A percentile compares a stretch with the other conserved stretches of the same genome.
Evolutionary conservation across 2,329 filamentous ascomycete genomes (phyloP).

Genomic region (Stagonosporopsis cucurbitacearum): DNA sequence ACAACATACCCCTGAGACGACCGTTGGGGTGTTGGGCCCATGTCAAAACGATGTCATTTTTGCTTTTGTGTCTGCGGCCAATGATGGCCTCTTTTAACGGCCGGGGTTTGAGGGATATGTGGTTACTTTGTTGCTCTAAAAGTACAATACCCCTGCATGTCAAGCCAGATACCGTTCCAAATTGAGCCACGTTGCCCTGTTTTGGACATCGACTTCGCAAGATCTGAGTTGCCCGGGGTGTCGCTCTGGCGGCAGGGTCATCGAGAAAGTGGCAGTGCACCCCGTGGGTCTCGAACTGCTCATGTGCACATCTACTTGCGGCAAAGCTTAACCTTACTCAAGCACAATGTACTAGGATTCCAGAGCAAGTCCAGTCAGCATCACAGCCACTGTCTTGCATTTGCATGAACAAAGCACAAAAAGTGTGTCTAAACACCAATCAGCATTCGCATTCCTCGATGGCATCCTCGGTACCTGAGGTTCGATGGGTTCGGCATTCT

Average conservation of each 20-base stretch:
- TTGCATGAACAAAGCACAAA: conserved; percentile 1
- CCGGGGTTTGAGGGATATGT: neutral
- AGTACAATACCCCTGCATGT: neutral
- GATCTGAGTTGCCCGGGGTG: neutral
- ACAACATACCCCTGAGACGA: neutral
- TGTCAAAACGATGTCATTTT: conserved; percentile 1
- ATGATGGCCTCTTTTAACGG: neutral
- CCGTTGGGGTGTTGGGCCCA: neutral
- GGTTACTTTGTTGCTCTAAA: neutral
- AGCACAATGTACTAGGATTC: neutral
- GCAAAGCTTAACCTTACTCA: neutral
- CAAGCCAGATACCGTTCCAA: neutral
- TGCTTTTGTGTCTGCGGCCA: neutral
- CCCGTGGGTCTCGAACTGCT: neutral
- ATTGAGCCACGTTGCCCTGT: neutral
- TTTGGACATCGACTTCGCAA: neutral
- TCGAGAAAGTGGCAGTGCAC: neutral
- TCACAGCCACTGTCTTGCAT: neutral
- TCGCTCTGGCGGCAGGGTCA: neutral
- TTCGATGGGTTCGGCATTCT: conserved; percentile 2
- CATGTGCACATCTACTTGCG: conserved; percentile 5
- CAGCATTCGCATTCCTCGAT: neutral
- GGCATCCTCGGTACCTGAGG: conserved; percentile 8
- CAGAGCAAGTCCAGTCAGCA: neutral
- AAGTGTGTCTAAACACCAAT: conserved; percentile 4